Conservation (phyloP, 306 rosid species). For the Rosa chinensis region DNA sequence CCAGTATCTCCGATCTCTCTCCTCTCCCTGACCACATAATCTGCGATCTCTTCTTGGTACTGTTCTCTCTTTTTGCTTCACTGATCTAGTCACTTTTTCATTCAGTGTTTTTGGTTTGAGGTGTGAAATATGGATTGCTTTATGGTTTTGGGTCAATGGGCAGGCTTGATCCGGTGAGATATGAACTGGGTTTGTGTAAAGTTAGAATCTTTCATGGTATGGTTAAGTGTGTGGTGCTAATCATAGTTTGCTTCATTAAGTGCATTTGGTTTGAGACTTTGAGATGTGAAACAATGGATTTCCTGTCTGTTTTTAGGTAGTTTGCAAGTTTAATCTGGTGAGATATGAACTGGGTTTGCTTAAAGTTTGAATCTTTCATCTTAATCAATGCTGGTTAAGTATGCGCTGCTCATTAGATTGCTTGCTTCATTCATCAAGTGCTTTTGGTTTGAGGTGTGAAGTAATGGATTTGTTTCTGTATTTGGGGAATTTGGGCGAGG, state of each 20-base stretch:
- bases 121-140: background rate
- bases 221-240: background rate
- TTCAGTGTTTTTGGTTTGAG: background rate
- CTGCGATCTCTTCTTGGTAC: slow-evolving; percentile 73
- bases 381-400: background rate
- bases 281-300: background rate
- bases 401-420: background rate
- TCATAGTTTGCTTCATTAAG: background rate
- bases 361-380: background rate
- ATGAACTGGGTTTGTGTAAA: slow-evolving; percentile 9
- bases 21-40: slow-evolving; percentile 90
- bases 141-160: background rate
- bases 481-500: background rate
- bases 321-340: background rate
- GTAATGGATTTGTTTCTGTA: background rate
- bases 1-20: slow-evolving; percentile 84
- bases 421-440: background rate
- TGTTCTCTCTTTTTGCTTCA: background rate
- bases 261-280: background rate
- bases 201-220: background rate
- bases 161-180: background rate
- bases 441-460: background rate
- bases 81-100: background rate
- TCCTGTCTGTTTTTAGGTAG: background rate
- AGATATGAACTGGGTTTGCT: background rate